Base-by-base conservation (phyloP, 441 rosid genomes). In the Manihot esculenta region DNA sequence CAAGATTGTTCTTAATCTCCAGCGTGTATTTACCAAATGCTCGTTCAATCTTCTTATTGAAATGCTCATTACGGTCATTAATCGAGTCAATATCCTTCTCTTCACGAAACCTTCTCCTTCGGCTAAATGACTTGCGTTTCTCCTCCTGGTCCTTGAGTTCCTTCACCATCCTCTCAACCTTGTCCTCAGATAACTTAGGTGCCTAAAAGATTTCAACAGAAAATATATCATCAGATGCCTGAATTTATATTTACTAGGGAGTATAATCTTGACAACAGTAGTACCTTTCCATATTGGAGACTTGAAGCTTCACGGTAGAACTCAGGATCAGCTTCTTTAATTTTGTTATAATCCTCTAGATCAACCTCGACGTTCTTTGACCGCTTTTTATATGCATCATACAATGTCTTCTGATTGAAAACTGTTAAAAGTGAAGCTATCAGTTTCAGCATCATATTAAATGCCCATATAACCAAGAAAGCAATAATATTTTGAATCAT, bases 311-410 rank as follows among this genome's bases (percentile, higher is more conserved):
- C 97, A 0, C 99, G 90, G 75, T 91, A 95, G 86, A 93, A 93
- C 89, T 95, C 97, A 13, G 97, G 96, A 87, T 93, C 98, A 71
- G 88, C 84, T 86, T 91, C 98, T 84, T 91, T 93, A 91, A 91
- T 90, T 83, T 80, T 88, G 83, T 88, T 95, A 56, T 95, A 93
- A 68, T 89, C 97, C 60, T 93, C 97, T 10, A 88, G 51, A 81
- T 91, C 90, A 64, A 93, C 81, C 49, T 87, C 76, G 35, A 93
- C 66, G 63, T 91, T 95, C 81, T 87, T 86, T 2, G 95, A 84
- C 69, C 97, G 82, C 75, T 91, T 93, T 82, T 95, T 93, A 83
- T 91, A 88, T 30, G 97, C 99, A 63, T 86, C 78, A 80, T 93
- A 95, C 74, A 91, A 76, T 3, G 96, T 80, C 87, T 79, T 93